Percentiles rank a stretch among this genome's conserved stretches.
phyloP scores from a whole-genome alignment of 495 filamentous ascomycete species.

The Aspergillus baeticus region DNA sequence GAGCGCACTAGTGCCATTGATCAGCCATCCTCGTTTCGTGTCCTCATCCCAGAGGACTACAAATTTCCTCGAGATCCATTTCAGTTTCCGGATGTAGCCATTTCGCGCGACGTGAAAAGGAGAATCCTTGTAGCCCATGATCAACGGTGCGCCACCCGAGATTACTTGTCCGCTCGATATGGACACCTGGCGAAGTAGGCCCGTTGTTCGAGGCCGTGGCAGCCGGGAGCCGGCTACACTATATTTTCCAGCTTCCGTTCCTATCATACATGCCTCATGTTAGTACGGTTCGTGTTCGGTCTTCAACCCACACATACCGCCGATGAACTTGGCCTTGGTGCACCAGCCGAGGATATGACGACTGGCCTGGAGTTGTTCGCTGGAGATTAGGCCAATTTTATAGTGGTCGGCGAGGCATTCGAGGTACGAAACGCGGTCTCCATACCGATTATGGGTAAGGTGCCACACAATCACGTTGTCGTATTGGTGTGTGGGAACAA shows the following conservation, averaged over 20 bases:
- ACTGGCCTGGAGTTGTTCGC: background rate
- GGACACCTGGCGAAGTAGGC: background rate
- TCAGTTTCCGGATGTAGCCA: conserved; percentile 13
- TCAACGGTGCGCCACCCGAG: background rate
- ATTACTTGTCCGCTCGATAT: conserved; percentile 6
- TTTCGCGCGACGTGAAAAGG: background rate
- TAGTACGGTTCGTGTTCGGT: background rate
- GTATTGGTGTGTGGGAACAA: background rate
- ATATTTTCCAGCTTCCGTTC: background rate
- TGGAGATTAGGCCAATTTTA: background rate
- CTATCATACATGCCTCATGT: background rate
- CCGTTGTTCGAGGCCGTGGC: background rate
- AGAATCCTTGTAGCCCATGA: conserved; percentile 9
- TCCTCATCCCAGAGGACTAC: conserved; percentile 32
- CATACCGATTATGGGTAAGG: conserved; percentile 6
- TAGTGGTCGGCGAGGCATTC: background rate
- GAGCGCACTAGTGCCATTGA: conserved; percentile 30
- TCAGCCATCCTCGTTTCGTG: conserved; percentile 32
- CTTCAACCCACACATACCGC: conserved; percentile 8
- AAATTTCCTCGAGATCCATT: conserved; percentile 24
- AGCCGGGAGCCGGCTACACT: background rate
- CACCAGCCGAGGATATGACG: conserved; percentile 22
- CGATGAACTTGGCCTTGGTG: background rate
- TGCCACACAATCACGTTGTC: conserved; percentile 15
- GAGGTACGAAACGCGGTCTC: conserved; percentile 14